Base-by-base conservation (phyloP, 2,329 filamentous ascomycete species). In the Alternaria postmessia region DNA sequence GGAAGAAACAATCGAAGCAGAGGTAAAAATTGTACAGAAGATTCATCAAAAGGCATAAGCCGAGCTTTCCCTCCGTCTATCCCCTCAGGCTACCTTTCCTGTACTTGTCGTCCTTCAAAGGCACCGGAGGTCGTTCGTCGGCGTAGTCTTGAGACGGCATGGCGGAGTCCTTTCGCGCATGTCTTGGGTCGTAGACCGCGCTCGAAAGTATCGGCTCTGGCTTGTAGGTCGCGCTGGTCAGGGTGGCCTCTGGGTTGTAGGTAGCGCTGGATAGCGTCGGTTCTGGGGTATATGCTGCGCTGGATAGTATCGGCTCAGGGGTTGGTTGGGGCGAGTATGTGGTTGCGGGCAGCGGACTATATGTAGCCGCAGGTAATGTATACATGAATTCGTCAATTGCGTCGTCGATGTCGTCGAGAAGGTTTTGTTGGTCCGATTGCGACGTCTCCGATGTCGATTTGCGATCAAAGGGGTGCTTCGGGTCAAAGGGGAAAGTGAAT, bases 301-400 rank as follows among this genome's bases (percentile, higher is more conserved):
- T 57, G 4, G 59, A 54, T 11, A 61, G 44, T 24, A 39, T 54
- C 9, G 63, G 53, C 36, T 39, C 51, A 7, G 44, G 36, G 9
- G 46, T 7, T 5, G 24, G 49, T 20, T 54, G 24, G 1, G 58
- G 38, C n/a, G 55, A 42, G 49, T 68, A 72, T 12, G 57, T 66
- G 18, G 68, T 61, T 8, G 65, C 59, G 7, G 68, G 65, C 7
- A 69, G 48, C 7, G 39, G 34, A 22, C 61, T 52, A 41, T 65
- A 69, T 9, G 60, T 62, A 8, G 62, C 62, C 12, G 63, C 59
- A 14, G 67, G 55, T 9, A 62, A 58, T n/a, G 59, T 65, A 51
- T 63, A 70, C 44, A 64, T 57, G 44, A 67, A 71, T 47, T 71
- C 67, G 24, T 72, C 69, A 39, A 72, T 72, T 5, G 69, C 69